phyloP scores from a whole-genome alignment of 2,329 filamentous ascomycete species.

The Sporothrix pallida region DNA sequence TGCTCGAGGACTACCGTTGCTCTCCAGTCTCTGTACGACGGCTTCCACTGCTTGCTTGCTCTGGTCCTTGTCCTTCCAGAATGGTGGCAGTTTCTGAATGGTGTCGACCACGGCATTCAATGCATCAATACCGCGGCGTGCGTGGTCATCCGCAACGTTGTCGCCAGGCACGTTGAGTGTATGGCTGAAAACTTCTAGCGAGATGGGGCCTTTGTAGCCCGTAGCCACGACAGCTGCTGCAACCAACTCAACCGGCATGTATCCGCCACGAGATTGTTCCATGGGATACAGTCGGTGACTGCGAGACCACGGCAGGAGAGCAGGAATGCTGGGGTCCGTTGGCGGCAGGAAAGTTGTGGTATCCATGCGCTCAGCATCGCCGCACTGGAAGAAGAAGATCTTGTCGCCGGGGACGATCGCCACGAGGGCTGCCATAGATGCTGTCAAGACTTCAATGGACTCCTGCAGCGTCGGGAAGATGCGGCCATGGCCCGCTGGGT shows the following conservation, averaged over 20 bases:
- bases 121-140: not conserved
- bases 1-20: not conserved
- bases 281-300: constrained; percentile 14
- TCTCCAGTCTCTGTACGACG: not conserved
- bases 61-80: not conserved
- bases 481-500: constrained; percentile 9
- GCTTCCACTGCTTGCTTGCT: not conserved
- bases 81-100: not conserved
- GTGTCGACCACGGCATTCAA: not conserved
- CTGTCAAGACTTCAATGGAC: not conserved
- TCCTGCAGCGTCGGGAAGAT: constrained; percentile 8
- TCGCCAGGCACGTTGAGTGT: not conserved
- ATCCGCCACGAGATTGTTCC: not conserved
- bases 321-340: not conserved
- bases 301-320: constrained; percentile 10
- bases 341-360: not conserved
- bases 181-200: constrained; percentile 6
- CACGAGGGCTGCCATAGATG: not conserved
- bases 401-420: constrained; percentile 15
- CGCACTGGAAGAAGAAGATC: constrained; percentile 25
- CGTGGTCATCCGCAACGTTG: not conserved
- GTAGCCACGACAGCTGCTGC: constrained; percentile 4
- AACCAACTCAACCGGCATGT: constrained; percentile 20
- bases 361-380: constrained; percentile 9
- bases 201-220: not conserved